A percentile compares a stretch with the other conserved stretches of the same genome.
Evolutionary conservation across 108 stramenopile genomes (phyloP).

Genomic region (Stephanodiscus minutulus): DNA sequence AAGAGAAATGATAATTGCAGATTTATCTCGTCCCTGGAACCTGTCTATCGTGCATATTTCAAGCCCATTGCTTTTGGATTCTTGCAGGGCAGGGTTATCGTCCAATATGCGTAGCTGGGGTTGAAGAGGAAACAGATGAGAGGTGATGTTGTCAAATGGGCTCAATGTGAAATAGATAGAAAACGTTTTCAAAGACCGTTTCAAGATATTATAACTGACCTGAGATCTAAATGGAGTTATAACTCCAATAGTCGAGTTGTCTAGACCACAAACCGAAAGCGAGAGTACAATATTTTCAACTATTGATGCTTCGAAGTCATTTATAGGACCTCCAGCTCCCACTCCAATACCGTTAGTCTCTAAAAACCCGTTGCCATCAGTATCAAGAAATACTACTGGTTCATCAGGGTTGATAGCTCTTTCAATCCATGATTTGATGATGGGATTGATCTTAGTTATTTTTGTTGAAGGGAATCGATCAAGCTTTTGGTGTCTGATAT

Average conservation of each 20-base stretch:
- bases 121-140: slow-evolving; percentile 25
- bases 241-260: slow-evolving; percentile 66
- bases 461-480: slow-evolving; percentile 44
- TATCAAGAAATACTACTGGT: slow-evolving; percentile 89
- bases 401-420: slow-evolving; percentile 59
- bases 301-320: slow-evolving; percentile 59
- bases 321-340: slow-evolving; percentile 56
- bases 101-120: slow-evolving; percentile 36
- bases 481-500: slow-evolving; percentile 59
- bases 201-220: slow-evolving; percentile 50
- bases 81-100: slow-evolving; percentile 28
- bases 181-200: slow-evolving; percentile 4
- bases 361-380: slow-evolving; percentile 68
- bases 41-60: slow-evolving; percentile 90
- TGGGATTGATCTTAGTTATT: slow-evolving; percentile 20
- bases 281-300: slow-evolving; percentile 53
- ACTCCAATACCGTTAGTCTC: slow-evolving; percentile 38
- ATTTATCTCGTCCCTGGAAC: slow-evolving; percentile 92
- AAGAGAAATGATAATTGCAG: slow-evolving; percentile 81
- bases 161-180: slow-evolving; percentile 3
- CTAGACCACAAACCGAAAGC: slow-evolving; percentile 56
- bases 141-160: slow-evolving; percentile 31
- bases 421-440: slow-evolving; percentile 30
- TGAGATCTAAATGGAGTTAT: slow-evolving; percentile 95
- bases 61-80: slow-evolving; percentile 59